These are phyloP conservation scores for Hemerocallis citrina DNA, from an alignment of 106 monocot species.

Conservation along the genomic window DNA sequence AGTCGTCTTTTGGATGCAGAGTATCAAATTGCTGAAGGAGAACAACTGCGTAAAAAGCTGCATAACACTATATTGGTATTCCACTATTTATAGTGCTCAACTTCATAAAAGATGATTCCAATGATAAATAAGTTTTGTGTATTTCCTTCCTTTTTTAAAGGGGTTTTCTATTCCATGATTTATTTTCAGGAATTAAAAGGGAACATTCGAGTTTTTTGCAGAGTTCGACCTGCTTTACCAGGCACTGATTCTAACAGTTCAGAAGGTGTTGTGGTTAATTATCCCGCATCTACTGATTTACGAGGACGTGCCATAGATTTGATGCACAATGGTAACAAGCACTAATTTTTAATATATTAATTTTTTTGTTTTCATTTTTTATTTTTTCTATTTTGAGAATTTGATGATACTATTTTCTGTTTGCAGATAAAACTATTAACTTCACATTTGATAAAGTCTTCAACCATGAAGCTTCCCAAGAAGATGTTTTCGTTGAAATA, in stretches of 20 bases:
- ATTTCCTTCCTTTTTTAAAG: too few relatives aligned
- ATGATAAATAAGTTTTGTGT: too few relatives aligned
- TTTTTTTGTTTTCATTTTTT: neutral
- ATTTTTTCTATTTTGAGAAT: neutral
- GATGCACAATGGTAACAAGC: conserved; percentile 49
- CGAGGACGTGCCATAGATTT: conserved; percentile 75
- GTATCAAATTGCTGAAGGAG: conserved; percentile 49
- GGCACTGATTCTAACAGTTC: conserved; percentile 25
- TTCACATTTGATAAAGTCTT: conserved; percentile 96
- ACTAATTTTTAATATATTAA: too few relatives aligned
- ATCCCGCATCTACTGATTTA: conserved; percentile 56
- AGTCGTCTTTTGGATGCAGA: conserved; percentile 50
- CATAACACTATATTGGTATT: conserved; percentile 91
- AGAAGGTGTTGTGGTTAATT: conserved; percentile 50
- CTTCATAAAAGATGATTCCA: too few relatives aligned
- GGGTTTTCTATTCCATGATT: neutral
- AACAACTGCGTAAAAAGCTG: conserved; percentile 69
- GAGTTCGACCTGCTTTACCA: conserved; percentile 61
- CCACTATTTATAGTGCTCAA: neutral
- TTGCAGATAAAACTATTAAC: conserved; percentile 48
- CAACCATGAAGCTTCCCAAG: conserved; percentile 59
- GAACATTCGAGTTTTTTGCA: conserved; percentile 92
- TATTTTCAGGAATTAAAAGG: conserved; percentile 79
- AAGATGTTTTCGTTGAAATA: conserved; percentile 86
- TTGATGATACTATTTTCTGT: conserved; percentile 1